Conservation (phyloP, 352 stramenopile species). For the Stephanocyclus meneghinianus region DNA sequence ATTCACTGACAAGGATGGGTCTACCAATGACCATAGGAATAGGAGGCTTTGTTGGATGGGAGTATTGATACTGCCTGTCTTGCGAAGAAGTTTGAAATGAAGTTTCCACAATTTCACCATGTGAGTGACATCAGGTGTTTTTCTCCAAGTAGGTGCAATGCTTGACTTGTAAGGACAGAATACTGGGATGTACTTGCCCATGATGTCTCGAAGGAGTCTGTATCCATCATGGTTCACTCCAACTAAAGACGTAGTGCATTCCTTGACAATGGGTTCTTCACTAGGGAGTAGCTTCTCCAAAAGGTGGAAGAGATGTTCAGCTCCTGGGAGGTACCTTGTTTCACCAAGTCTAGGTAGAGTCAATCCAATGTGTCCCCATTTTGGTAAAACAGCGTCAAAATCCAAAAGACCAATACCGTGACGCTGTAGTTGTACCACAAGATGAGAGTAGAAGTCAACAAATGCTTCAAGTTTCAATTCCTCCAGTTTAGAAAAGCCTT, state of each 20-base stretch:
- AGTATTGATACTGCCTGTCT: not conserved
- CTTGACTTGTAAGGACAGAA: no score
- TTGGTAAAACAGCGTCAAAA: not conserved
- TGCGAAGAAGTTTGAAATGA: not conserved
- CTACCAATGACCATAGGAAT: not conserved
- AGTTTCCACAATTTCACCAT: not conserved
- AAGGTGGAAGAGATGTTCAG: not conserved
- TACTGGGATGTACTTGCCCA: no score
- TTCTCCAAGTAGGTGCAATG: not conserved
- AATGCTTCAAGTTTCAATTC: not conserved
- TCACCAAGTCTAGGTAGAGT: not conserved
- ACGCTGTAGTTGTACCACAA: not conserved
- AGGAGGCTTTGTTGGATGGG: not conserved
- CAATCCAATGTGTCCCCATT: not conserved
- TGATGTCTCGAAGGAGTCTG: no score
- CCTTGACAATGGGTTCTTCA: not conserved
- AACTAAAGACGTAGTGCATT: no score
- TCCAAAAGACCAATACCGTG: not conserved
- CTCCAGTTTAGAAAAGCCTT: not conserved
- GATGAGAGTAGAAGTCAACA: not conserved
- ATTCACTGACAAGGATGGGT: no score
- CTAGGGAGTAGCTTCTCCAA: not conserved
- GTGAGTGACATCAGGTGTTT: not conserved
- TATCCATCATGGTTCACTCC: no score
- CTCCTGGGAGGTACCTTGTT: not conserved